Base-by-base conservation (phyloP, 1,284 basidiomycete genomes). In the Cystobasidiaceae sp. region DNA sequence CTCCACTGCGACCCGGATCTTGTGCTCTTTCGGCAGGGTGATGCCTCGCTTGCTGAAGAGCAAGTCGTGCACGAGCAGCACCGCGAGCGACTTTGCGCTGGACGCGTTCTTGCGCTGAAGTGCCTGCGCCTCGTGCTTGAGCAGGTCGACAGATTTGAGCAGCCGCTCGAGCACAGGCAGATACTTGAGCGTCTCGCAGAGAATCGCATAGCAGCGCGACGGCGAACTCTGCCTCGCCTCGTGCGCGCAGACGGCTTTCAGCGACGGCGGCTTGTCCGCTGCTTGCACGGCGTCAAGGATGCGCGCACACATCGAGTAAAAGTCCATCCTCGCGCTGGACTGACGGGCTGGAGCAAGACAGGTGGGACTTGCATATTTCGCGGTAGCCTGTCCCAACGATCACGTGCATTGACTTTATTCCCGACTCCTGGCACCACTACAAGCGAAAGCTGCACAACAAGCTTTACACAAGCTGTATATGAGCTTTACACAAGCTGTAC, bases 61-160 rank as follows among this genome's bases (percentile, higher is more conserved):
- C 13, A 92, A 78, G 76, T 97, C 93, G 71, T 96, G 92, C 3
- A 93, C 84, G 30, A 96, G 44, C 1, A 68, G 66, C 30, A 65
- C 46, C 17, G 60, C 66, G 11, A 68, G 34, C 15, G 61, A 23
- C 25, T 37, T 21, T 21, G 32, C 37, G 13, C 32, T 50, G 15
- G 66, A 60, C 39, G 27, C 25, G 27, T 44, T 23, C 19, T 57
- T 63, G 52, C 43, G 55, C 27, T 51, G 39, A 3, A 64, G 61
- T 13, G 49, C 52, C 30, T 64, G 41, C 3, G 61, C 39, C 43
- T 64, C 61, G 21, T 28, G 41, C 30, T 33, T 55, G 21, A 64
- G 61, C 8, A 64, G 8, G 32, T 64, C 52, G 13, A 55, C 52
- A 8, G 61, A 64, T 11, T 7, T 33, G 28, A 64, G 32, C 17